A percentile compares a stretch with the other conserved stretches of the same genome.
Evolutionary conservation across 768 basidiomycete species (phyloP).

Genomic region (Trichaptum fuscoviolaceum): DNA sequence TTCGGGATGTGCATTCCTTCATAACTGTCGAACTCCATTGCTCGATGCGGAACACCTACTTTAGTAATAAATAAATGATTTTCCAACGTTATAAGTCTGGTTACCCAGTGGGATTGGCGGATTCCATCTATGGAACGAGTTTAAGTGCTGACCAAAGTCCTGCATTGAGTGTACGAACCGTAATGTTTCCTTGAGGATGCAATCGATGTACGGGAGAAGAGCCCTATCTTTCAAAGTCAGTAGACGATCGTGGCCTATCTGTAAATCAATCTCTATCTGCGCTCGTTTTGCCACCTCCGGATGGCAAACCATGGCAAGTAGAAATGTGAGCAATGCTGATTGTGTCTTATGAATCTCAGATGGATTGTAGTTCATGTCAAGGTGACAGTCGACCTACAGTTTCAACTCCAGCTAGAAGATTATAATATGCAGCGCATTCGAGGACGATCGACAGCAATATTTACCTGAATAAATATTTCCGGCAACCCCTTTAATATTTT

Average conservation of each 20-base stretch:
- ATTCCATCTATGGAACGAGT: slow-evolving; percentile 1
- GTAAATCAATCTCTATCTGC: slow-evolving; percentile 31
- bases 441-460: neutral
- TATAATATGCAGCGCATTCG: neutral
- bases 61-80: neutral
- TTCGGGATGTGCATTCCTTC: slow-evolving; percentile 6
- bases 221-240: slow-evolving; percentile 14
- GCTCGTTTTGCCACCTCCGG: slow-evolving; percentile 34
- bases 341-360: slow-evolving; percentile 20
- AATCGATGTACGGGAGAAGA: slow-evolving; percentile 12
- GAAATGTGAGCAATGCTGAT: slow-evolving; percentile 26
- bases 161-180: slow-evolving; percentile 3
- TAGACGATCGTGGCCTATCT: slow-evolving; percentile 26
- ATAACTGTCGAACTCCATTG: slow-evolving; percentile 7
- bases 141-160: neutral
- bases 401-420: slow-evolving; percentile 6
- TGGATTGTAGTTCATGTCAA: neutral
- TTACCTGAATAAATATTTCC: slow-evolving; percentile 20
- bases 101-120: slow-evolving; percentile 6
- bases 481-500: slow-evolving; percentile 18
- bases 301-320: slow-evolving; percentile 31
- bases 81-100: neutral
- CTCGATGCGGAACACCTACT: slow-evolving; percentile 8
- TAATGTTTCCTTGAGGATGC: slow-evolving; percentile 12
- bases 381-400: slow-evolving; percentile 5